Percentiles rank a stretch among this genome's conserved stretches.
Evolutionary conservation across 768 basidiomycete species (phyloP).

Genomic region (Hypholoma fasciculare): DNA sequence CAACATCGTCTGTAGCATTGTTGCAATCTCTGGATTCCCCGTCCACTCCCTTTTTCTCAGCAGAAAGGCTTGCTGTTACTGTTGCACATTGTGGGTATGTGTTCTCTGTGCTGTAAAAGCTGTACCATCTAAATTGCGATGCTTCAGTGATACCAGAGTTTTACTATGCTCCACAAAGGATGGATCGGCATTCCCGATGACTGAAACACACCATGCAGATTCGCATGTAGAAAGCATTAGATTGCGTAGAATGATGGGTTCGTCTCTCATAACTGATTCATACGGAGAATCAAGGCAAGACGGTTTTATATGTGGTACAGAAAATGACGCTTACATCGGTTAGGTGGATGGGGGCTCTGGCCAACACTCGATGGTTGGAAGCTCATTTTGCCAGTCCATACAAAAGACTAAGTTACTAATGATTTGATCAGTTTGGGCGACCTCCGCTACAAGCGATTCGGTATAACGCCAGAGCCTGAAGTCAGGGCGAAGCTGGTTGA

Average conservation of each 20-base stretch:
- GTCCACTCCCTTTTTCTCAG: constrained; percentile 78
- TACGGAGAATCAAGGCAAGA: constrained; percentile 87
- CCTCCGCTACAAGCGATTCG: constrained; percentile 83
- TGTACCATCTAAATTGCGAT: background rate
- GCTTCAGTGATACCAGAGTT: constrained; percentile 81
- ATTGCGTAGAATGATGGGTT: constrained; percentile 87
- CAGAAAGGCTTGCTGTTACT: constrained; percentile 74
- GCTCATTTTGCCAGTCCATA: background rate
- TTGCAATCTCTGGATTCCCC: constrained; percentile 90
- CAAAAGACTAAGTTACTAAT: background rate
- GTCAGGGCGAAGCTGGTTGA: constrained; percentile 73
- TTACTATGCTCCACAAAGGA: constrained; percentile 74
- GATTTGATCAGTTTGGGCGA: constrained; percentile 72
- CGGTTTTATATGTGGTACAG: background rate
- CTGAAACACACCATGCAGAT: constrained; percentile 96
- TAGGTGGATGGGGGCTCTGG: constrained; percentile 94
- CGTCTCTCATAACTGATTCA: constrained; percentile 87
- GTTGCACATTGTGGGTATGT: constrained; percentile 91
- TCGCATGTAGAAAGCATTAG: constrained; percentile 82
- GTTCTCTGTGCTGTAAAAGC: background rate
- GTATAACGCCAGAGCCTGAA: constrained; percentile 93
- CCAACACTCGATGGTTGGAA: constrained; percentile 84
- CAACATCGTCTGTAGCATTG: constrained; percentile 88
- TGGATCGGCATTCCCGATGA: constrained; percentile 81
- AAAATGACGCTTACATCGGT: background rate